Conservation (phyloP, 257 asterid genomes). For the Plectranthus barbatus region DNA sequence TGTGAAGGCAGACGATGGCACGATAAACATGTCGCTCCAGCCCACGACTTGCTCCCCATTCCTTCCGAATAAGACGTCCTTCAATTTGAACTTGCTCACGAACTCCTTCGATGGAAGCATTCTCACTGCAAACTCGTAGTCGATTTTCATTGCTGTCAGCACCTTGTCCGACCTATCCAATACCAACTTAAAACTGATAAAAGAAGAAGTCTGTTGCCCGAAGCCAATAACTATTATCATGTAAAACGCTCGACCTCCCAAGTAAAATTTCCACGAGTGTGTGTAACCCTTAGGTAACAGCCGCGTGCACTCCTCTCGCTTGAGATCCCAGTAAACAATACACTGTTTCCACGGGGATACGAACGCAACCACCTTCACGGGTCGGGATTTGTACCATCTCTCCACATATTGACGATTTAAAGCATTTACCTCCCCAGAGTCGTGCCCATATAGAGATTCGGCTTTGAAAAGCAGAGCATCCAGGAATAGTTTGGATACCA, state of each 20-base stretch:
- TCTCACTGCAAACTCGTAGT: conserved; percentile 64
- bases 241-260: conserved; percentile 83
- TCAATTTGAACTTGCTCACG: conserved; percentile 56
- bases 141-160: conserved; percentile 46
- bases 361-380: conserved; percentile 66
- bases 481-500: conserved; percentile 52
- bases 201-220: conserved; percentile 59
- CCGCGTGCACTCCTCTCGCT: conserved; percentile 54
- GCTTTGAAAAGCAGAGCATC: conserved; percentile 80
- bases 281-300: conserved; percentile 62
- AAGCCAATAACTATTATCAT: too few species aligned
- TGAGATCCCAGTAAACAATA: conserved; percentile 71
- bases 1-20: conserved; percentile 56
- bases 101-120: conserved; percentile 45
- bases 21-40: conserved; percentile 56
- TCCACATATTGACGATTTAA: conserved; percentile 42
- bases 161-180: conserved; percentile 79
- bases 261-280: conserved; percentile 72
- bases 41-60: conserved; percentile 19
- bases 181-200: conserved; percentile 71
- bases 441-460: conserved; percentile 58
- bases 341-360: conserved; percentile 66
- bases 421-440: conserved; percentile 33
- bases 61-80: conserved; percentile 55
- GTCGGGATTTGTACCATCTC: conserved; percentile 72